These are phyloP conservation scores for Fusarium sarcochroum DNA, from an alignment of 2,329 filamentous ascomycete genomes.

Conservation along the genomic window DNA sequence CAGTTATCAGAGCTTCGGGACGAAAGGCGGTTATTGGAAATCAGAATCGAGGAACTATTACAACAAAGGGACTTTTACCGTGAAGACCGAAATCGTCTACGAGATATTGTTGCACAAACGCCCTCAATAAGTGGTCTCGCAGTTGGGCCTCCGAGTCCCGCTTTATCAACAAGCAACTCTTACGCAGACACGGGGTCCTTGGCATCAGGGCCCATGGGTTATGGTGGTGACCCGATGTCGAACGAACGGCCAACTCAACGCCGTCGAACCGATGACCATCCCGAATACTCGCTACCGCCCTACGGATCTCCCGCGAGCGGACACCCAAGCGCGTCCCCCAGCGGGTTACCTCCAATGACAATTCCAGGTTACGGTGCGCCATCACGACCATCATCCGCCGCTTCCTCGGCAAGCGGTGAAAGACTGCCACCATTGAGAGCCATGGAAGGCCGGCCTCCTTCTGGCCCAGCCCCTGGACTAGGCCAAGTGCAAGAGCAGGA, in stretches of 20 bases:
- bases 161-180: conserved; percentile 54
- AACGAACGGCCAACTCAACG: conserved; percentile 63
- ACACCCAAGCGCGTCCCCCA: conserved; percentile 52
- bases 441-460: conserved; percentile 57
- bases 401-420: conserved; percentile 57
- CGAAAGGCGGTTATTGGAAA: conserved; percentile 75
- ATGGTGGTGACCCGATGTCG: conserved; percentile 59
- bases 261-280: conserved; percentile 63
- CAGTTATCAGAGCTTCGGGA: conserved; percentile 79
- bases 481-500: conserved; percentile 53
- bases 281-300: conserved; percentile 58
- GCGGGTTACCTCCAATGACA: conserved; percentile 59
- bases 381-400: conserved; percentile 56
- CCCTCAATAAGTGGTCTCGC: conserved; percentile 69
- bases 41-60: conserved; percentile 62
- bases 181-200: conserved; percentile 57
- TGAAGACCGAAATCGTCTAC: conserved; percentile 78
- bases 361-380: conserved; percentile 55
- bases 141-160: conserved; percentile 67
- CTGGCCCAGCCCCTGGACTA: conserved; percentile 45
- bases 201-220: conserved; percentile 50
- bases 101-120: conserved; percentile 73
- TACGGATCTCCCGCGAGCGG: conserved; percentile 54
- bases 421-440: conserved; percentile 64
- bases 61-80: conserved; percentile 77